A percentile compares a stretch with the other conserved stretches of the same genome.
These are phyloP conservation scores for Wickerhamomyces sp. DNA, from an alignment of 1,139 yeast genomes.

Conservation along the genomic window DNA sequence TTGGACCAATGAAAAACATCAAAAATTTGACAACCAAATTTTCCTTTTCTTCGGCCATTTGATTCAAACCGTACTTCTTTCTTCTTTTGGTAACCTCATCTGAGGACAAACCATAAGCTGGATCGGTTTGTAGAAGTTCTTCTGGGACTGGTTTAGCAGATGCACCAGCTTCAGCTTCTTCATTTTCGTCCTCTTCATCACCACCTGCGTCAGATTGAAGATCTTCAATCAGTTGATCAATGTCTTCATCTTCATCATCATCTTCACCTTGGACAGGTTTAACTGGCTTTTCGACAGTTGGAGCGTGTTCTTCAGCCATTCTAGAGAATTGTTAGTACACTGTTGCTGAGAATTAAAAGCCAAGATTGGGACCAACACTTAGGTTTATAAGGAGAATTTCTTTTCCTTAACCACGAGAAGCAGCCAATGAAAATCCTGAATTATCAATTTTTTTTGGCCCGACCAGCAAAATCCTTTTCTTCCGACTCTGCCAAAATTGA, in stretches of 20 bases:
- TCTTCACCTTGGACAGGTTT: conserved; percentile 26
- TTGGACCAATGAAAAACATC: conserved; percentile 95
- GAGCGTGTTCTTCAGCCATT: conserved; percentile 25
- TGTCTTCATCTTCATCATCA: conserved; percentile 74
- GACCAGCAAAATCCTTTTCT: too few relatives aligned
- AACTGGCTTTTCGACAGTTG: conserved; percentile 36
- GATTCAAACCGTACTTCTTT: conserved; percentile 91
- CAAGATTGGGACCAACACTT: too few relatives aligned
- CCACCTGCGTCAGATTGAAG: conserved; percentile 79
- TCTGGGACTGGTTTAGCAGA: conserved; percentile 73
- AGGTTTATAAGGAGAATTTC: too few relatives aligned
- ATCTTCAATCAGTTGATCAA: conserved; percentile 84
- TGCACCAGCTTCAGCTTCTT: conserved; percentile 35
- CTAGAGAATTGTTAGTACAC: background rate
- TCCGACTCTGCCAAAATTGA: too few relatives aligned
- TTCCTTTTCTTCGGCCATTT: conserved; percentile 92
- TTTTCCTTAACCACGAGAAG: too few relatives aligned
- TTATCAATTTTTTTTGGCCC: background rate
- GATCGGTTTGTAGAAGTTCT: conserved; percentile 84
- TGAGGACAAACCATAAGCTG: conserved; percentile 68
- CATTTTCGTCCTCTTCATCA: conserved; percentile 43
- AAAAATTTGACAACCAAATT: conserved; percentile 77
- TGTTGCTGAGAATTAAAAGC: background rate
- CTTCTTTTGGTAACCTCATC: conserved; percentile 85
- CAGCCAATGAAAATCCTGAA: conserved; percentile 1